Conservation (phyloP, 1,284 basidiomycete species). For the Apiotrichum akiyoshidainum region DNA sequence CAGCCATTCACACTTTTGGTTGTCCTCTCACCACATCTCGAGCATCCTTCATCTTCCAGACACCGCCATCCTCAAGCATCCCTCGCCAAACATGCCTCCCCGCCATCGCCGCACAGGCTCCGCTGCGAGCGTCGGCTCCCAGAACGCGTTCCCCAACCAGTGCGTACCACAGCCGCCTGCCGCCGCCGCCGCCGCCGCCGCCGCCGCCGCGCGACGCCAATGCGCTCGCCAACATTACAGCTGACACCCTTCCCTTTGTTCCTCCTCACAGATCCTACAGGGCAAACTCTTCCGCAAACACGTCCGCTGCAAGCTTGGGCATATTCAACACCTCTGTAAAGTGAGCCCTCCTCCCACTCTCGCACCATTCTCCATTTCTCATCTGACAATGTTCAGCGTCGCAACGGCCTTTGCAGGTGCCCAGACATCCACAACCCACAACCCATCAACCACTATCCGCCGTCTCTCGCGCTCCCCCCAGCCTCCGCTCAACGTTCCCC, state of each 20-base stretch:
- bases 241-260: conserved; percentile 2
- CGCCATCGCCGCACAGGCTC: not conserved
- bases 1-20: not conserved
- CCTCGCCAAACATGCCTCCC: not conserved
- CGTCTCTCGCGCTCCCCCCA: not conserved
- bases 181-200: no score
- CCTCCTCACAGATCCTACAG: not conserved
- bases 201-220: not conserved
- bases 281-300: not conserved
- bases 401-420: conserved; percentile 4
- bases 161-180: not conserved
- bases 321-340: conserved; percentile 42
- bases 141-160: not conserved
- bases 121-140: not conserved
- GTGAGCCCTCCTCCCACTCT: conserved; percentile 22
- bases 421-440: not conserved
- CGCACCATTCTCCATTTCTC: not conserved
- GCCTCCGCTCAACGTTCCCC: not conserved
- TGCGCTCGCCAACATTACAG: not conserved
- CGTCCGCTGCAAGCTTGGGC: conserved; percentile 1
- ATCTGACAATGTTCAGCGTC: not conserved
- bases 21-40: not conserved
- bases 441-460: not conserved
- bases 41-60: not conserved
- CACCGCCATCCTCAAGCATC: not conserved